phyloP scores from a whole-genome alignment of 306 rosid genomes.

The Cucumis melo region DNA sequence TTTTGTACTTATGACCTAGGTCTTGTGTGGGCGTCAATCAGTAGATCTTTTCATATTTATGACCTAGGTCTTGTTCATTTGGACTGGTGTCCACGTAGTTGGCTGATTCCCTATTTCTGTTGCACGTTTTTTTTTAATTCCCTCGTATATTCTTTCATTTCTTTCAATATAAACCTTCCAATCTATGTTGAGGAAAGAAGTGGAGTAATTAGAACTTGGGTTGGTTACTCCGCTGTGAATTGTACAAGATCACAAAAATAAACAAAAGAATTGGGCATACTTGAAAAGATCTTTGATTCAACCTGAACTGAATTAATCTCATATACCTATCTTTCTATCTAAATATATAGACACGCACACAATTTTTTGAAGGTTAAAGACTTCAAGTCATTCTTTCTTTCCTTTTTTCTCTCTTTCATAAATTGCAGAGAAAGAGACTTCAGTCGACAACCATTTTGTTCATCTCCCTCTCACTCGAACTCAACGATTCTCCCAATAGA shows the following conservation, averaged over 20 bases:
- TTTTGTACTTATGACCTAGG: not conserved
- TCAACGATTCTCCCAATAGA: not conserved
- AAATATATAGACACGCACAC: too few species aligned
- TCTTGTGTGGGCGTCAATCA: too few species aligned
- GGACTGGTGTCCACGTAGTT: not conserved
- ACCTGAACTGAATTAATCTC: too few species aligned
- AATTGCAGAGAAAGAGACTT: too few species aligned
- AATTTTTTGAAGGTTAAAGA: too few species aligned
- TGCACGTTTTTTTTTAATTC: not conserved
- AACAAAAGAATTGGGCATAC: not conserved
- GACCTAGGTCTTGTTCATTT: not conserved
- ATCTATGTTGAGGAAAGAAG: not conserved
- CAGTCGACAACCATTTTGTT: not conserved
- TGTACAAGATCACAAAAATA: not conserved
- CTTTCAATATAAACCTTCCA: not conserved
- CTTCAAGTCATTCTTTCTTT: too few species aligned
- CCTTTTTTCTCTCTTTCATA: too few species aligned
- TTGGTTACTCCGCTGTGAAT: not conserved
- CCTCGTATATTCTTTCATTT: not conserved
- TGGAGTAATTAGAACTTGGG: not conserved
- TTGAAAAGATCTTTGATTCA: not conserved
- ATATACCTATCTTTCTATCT: too few species aligned
- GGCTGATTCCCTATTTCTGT: not conserved
- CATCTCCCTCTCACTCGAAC: not conserved
- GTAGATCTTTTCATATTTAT: too few species aligned